These are phyloP conservation scores for Hymenoscyphus albidus DNA, from an alignment of 2,329 filamentous ascomycete species.

Conservation along the genomic window DNA sequence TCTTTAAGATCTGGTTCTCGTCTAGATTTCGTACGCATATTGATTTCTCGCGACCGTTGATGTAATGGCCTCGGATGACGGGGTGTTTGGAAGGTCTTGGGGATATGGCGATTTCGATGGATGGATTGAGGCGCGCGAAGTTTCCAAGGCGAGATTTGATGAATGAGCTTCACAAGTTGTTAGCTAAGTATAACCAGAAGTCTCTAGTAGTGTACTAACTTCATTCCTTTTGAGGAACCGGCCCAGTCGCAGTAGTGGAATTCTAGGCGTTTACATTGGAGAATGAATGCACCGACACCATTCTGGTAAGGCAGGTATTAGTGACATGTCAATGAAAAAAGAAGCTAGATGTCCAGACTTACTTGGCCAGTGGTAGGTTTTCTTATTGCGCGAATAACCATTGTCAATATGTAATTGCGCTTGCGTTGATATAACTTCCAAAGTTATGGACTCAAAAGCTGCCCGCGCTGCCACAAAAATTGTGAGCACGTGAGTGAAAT, in stretches of 20 bases:
- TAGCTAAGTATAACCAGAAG: neutral
- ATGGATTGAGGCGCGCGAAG: conserved; percentile 78
- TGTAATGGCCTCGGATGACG: conserved; percentile 82
- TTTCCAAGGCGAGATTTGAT: conserved; percentile 69
- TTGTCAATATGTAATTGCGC: conserved; percentile 19
- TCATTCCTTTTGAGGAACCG: conserved; percentile 91
- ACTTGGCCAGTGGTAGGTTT: conserved; percentile 53
- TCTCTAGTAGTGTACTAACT: conserved; percentile 51
- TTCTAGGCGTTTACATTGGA: conserved; percentile 93
- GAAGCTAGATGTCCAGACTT: conserved; percentile 24
- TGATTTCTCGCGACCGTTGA: conserved; percentile 82
- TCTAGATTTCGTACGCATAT: conserved; percentile 88
- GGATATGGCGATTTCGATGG: conserved; percentile 88
- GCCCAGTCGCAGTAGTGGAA: conserved; percentile 98
- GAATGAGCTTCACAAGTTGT: conserved; percentile 58
- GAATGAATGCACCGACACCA: conserved; percentile 92
- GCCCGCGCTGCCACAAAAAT: neutral
- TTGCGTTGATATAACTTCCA: neutral
- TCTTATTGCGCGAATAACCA: conserved; percentile 54
- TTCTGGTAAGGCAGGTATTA: conserved; percentile 59
- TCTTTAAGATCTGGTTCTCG: conserved; percentile 73
- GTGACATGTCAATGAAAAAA: conserved; percentile 15
- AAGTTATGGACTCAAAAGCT: neutral
- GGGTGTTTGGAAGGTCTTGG: conserved; percentile 89
- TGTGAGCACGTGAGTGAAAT: neutral